Base-by-base conservation (phyloP, 2,329 filamentous ascomycete species). In the Colletotrichum lindemuthianum region DNA sequence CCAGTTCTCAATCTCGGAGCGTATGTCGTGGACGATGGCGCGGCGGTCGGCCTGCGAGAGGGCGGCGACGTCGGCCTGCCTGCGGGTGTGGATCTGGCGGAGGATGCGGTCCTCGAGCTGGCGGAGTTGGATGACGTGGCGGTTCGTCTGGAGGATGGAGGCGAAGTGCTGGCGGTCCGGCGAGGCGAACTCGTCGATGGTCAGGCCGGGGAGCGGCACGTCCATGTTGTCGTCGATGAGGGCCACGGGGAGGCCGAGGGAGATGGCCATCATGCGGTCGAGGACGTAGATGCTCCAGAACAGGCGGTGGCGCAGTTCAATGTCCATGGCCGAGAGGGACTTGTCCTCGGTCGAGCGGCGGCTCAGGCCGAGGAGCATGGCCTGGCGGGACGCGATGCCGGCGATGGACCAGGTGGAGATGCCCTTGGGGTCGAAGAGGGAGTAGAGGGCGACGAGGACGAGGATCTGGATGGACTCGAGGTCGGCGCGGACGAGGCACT, bases 1-100 rank as follows among this genome's bases (percentile, higher is more conserved):
- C 79, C 81, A 82, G 63, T 81, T 75, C 57, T 82, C 80, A 16
- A 82, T 80, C 33, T 79, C 74, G n/a, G 75, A 70, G n/a, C 78
- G 73, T 33, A 81, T 72, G 16, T 72, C 71, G 43, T 73, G 73
- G 2, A 77, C 52, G 7, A 77, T 69, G 37, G 74, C 70, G 9
- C 72, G 72, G 4, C 76, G 70, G 58, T 78, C 77, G 4, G 72
- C 65, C 8, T 72, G 72, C 1, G 72, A 70, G 32, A 78, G 68
- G 2, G 70, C 66, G n/a, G 71, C 70, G 6, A 73, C 71, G 4
- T 76, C 72, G 3, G 71, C 57, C 4, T 71, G 70, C 47, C 72
- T 70, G 8, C 75, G 69, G 11, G 77, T 69, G 52, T 79, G 77
- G 8, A 81, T 70, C 6, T 74, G 70, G 8, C 72, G 69, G 10